phyloP scores from a whole-genome alignment of 257 asterid genomes.

The Nicotiana tomentosiformis region DNA sequence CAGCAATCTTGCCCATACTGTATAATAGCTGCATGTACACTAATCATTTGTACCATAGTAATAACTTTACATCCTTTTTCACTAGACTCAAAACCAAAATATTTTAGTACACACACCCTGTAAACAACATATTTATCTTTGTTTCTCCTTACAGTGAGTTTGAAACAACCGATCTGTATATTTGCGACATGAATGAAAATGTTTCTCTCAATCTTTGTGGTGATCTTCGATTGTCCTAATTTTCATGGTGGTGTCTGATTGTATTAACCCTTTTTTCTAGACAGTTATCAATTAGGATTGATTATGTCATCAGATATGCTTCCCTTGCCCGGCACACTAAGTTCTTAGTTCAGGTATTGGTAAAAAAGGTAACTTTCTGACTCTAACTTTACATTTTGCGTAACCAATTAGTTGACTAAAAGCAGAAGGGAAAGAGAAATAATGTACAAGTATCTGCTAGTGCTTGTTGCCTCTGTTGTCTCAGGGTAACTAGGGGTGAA shows the following conservation, averaged over 20 bases:
- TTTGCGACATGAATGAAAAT: not conserved
- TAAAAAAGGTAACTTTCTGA: no score
- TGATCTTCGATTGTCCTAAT: not conserved
- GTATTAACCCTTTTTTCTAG: not conserved
- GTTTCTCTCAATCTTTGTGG: not conserved
- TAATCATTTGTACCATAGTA: conserved; percentile 33
- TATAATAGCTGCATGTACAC: not conserved
- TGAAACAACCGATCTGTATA: not conserved
- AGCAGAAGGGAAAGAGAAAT: not conserved
- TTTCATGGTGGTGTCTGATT: not conserved
- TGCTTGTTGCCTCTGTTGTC: not conserved
- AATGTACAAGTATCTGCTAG: not conserved
- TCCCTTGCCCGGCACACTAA: not conserved
- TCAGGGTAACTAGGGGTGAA: not conserved
- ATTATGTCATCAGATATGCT: not conserved
- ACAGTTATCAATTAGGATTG: not conserved
- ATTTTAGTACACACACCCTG: not conserved
- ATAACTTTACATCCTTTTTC: conserved; percentile 1
- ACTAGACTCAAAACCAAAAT: not conserved
- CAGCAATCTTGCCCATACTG: not conserved
- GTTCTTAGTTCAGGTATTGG: not conserved
- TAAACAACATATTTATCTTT: not conserved
- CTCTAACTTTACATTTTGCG: no score
- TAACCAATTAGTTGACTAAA: not conserved
- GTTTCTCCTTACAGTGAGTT: not conserved